Evolutionary conservation across 371 early-diverging fungal genomes (phyloP).

Genomic region (Lichtheimia corymbifera): DNA sequence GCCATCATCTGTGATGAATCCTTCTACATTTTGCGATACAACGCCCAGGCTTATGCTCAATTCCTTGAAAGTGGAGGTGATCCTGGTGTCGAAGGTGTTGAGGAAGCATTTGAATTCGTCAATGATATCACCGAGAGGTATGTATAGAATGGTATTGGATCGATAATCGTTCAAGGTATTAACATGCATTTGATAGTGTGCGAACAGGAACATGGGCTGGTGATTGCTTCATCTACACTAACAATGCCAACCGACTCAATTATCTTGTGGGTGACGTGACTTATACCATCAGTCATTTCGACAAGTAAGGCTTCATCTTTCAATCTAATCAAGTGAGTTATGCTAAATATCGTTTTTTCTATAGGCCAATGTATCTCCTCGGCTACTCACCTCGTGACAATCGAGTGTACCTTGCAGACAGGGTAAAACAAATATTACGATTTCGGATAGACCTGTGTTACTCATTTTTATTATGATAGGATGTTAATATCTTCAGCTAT

Average conservation of each 20-base stretch:
- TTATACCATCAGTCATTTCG: slow-evolving; percentile 94
- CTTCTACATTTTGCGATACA: slow-evolving; percentile 91
- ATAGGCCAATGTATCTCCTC: slow-evolving; percentile 81
- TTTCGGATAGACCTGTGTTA: not conserved
- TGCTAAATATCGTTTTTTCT: not conserved
- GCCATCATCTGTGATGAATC: slow-evolving; percentile 91
- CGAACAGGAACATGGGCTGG: slow-evolving; percentile 96
- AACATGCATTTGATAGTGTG: slow-evolving; percentile 46
- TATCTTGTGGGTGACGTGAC: slow-evolving; percentile 93
- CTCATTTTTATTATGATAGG: slow-evolving; percentile 39
- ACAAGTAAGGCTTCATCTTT: slow-evolving; percentile 49
- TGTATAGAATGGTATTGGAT: not conserved
- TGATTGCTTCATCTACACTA: slow-evolving; percentile 97
- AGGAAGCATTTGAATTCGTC: slow-evolving; percentile 95
- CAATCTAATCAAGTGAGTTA: not conserved
- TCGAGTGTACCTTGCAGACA: slow-evolving; percentile 92
- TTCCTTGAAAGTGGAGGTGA: slow-evolving; percentile 74
- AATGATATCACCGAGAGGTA: slow-evolving; percentile 85
- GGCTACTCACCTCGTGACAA: slow-evolving; percentile 95
- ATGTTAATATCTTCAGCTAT: slow-evolving; percentile 87
- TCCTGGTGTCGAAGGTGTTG: slow-evolving; percentile 91
- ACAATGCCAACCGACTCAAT: slow-evolving; percentile 85
- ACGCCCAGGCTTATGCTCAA: slow-evolving; percentile 80
- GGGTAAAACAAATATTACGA: slow-evolving; percentile 35
- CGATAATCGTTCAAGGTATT: not conserved